Evolutionary conservation across 371 early-diverging fungal genomes (phyloP), one percentile per base, ranked within the genome.

Genomic region (Mortierella sp.): DNA sequence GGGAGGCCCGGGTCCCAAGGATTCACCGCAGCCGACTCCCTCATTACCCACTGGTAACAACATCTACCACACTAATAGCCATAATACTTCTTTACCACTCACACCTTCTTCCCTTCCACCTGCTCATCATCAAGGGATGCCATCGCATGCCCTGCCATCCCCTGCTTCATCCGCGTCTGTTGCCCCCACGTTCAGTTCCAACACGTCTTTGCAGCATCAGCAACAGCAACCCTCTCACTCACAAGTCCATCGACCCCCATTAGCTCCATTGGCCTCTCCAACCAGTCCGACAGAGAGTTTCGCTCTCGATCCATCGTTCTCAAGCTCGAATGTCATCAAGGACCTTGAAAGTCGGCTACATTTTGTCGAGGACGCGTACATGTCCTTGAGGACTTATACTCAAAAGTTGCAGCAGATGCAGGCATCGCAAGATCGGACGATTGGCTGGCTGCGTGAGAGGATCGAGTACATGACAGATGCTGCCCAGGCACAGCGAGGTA

Each of bases 371-470:
- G 63, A 72, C 26, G 66, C 67, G 6, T 72, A 56, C 32, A 42
- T 46, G 54, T 48, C 72, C 6, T 34, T 72, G 39, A 56, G 49
- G 24, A 62, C 65, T 27, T 44, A 61, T 26, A 66, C 72, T 2
- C 67, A 66, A 5, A 66, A 66, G 39, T 53, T 72, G 28, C 56
- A 72, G 42, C 61, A 72, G 28, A 30, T 56, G 28, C 72, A 72
- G 24, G 26, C 43, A 21, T 56, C 62, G 17, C 72, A 72, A 42
- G 66, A 66, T 19, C 56, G 52, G 17, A 66, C 67, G 17, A 65
- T 72, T 34, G 59, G 31, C 5, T 72, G 72, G 72, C 65, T 72
- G 72, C 67, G 72, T n/a, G 72, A 65, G n/a, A 61, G 66, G 27
- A 30, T 72, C 14, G 72, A 72, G 28, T 61, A 61, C 7, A 50